Percentiles rank a stretch among this genome's conserved stretches.
phyloP scores from a whole-genome alignment of 768 basidiomycete species.

The Kondoa malvinella region DNA sequence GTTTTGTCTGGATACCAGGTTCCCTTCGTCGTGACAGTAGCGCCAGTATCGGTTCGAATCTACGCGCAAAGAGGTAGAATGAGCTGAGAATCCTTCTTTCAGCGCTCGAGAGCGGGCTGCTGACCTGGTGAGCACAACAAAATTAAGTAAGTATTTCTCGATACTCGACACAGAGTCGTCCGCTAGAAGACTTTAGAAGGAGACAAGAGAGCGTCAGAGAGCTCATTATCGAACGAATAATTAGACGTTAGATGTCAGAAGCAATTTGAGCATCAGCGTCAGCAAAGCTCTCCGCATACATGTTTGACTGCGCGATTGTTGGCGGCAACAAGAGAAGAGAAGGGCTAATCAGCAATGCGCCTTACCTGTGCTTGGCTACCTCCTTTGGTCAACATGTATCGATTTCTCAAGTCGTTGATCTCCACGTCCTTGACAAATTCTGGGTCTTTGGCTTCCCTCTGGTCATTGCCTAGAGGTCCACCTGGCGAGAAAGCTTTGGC shows the following conservation, averaged over 20 bases:
- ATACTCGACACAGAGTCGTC: slow-evolving; percentile 1
- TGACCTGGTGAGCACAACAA: not conserved
- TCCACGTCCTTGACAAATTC: slow-evolving; percentile 83
- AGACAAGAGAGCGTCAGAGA: not conserved
- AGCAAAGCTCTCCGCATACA: too few relatives aligned
- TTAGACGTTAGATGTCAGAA: not conserved
- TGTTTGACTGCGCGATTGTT: too few relatives aligned
- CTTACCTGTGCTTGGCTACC: slow-evolving; percentile 72
- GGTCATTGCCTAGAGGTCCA: slow-evolving; percentile 35
- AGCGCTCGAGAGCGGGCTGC: not conserved
- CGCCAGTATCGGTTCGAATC: slow-evolving; percentile 85
- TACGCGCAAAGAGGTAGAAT: slow-evolving; percentile 30
- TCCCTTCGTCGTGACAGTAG: slow-evolving; percentile 80
- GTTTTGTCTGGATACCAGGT: slow-evolving; percentile 86
- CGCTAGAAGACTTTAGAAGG: not conserved
- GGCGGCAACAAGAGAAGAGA: not conserved
- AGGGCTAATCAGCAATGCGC: slow-evolving; percentile 27
- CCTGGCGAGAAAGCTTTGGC: slow-evolving; percentile 14
- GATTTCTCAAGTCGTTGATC: slow-evolving; percentile 86
- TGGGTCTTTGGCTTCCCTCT: slow-evolving; percentile 40
- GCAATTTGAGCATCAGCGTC: too few relatives aligned
- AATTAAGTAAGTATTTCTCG: slow-evolving; percentile 8
- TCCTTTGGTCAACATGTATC: slow-evolving; percentile 85
- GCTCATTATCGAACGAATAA: not conserved
- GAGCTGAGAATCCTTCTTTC: not conserved